Conservation (phyloP, 257 asterid species). For the Nicotiana tomentosiformis region DNA sequence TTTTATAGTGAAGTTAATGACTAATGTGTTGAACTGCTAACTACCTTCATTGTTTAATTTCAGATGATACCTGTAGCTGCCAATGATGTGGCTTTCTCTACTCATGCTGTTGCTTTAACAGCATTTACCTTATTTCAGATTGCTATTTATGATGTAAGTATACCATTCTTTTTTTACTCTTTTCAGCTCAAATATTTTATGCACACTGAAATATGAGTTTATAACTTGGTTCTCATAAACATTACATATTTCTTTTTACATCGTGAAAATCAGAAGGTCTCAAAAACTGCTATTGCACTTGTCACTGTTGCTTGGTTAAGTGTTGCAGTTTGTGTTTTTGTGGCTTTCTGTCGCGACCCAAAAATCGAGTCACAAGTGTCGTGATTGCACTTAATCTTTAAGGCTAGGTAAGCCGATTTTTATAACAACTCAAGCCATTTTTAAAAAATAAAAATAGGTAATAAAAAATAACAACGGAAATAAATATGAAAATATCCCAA, state of each 20-base stretch:
- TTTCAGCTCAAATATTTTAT: no score
- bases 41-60: not conserved
- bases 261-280: slow-evolving; percentile 86
- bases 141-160: no score
- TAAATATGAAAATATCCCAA: no score
- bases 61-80: slow-evolving; percentile 98
- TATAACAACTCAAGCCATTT: no score
- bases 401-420: no score
- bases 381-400: no score
- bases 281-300: slow-evolving; percentile 41
- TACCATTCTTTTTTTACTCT: no score
- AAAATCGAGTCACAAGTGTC: no score
- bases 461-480: no score
- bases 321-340: slow-evolving; percentile 60
- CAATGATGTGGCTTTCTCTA: slow-evolving; percentile 86
- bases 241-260: slow-evolving; percentile 13
- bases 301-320: slow-evolving; percentile 54
- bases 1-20: not conserved
- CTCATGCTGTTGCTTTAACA: slow-evolving; percentile 24
- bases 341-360: slow-evolving; percentile 25
- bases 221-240: no score
- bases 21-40: not conserved
- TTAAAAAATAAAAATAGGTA: no score
- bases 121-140: slow-evolving; percentile 27
- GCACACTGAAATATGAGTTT: no score